These are phyloP conservation scores for Penicillium sp. DNA, from an alignment of 2,329 filamentous ascomycete species.

Conservation along the genomic window DNA sequence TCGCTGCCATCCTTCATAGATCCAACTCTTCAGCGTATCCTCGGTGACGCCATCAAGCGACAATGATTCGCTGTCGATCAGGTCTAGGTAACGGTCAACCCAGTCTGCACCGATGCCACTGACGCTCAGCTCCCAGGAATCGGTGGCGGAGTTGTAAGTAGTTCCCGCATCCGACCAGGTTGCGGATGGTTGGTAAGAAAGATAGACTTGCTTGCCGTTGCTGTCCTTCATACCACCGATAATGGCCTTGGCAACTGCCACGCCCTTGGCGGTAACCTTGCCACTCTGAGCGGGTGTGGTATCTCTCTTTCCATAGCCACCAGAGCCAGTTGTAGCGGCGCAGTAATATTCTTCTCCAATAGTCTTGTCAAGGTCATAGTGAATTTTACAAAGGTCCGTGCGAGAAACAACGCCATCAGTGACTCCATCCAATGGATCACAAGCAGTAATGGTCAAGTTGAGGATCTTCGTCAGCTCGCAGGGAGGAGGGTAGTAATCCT, in stretches of 20 bases:
- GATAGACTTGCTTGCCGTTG: constrained; percentile 9
- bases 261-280: constrained; percentile 32
- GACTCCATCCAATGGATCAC: constrained; percentile 54
- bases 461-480: constrained; percentile 53
- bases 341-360: constrained; percentile 45
- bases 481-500: constrained; percentile 25
- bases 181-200: constrained; percentile 10
- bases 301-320: neutral
- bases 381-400: constrained; percentile 46
- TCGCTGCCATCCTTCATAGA: constrained; percentile 20
- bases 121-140: constrained; percentile 10
- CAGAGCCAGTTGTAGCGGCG: neutral
- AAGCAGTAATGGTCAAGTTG: constrained; percentile 53
- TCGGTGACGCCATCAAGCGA: constrained; percentile 52
- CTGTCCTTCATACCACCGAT: constrained; percentile 9
- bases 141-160: constrained; percentile 5
- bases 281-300: neutral
- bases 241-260: neutral
- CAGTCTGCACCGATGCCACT: constrained; percentile 6
- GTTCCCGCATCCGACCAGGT: constrained; percentile 8
- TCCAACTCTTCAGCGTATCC: constrained; percentile 55
- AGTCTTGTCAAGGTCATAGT: constrained; percentile 45
- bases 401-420: constrained; percentile 53
- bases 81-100: constrained; percentile 4
- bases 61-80: constrained; percentile 37